A percentile compares a stretch with the other conserved stretches of the same genome.
Conservation (phyloP, 139 green algal genomes). For the Eudorina sp. region DNA sequence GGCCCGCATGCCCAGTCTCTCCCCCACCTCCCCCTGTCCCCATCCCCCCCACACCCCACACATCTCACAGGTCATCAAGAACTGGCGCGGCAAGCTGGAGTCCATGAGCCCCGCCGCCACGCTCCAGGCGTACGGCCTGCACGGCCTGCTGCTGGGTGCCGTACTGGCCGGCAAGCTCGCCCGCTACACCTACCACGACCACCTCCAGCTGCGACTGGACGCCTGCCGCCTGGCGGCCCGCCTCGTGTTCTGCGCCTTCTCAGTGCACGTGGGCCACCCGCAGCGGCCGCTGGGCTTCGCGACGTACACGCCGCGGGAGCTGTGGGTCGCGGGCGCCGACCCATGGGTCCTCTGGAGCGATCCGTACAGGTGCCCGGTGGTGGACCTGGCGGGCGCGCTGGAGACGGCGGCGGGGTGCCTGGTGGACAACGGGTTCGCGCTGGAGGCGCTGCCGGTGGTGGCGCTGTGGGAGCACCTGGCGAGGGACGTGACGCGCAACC, state of each 20-base stretch:
- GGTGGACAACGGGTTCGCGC: conserved; percentile 52
- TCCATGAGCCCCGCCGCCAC: conserved; percentile 38
- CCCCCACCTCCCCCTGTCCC: not conserved
- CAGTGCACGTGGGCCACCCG: conserved; percentile 61
- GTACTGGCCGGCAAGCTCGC: conserved; percentile 73
- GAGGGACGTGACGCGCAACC: conserved; percentile 52
- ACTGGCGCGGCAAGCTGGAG: conserved; percentile 62
- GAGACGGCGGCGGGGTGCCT: conserved; percentile 57
- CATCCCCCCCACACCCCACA: too few relatives aligned
- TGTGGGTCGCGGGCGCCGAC: conserved; percentile 54
- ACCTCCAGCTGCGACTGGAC: conserved; percentile 59
- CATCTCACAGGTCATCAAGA: conserved; percentile 54
- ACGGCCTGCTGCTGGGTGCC: conserved; percentile 69
- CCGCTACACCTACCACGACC: conserved; percentile 59
- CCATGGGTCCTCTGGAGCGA: conserved; percentile 52
- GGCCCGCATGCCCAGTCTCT: too few relatives aligned
- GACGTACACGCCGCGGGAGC: conserved; percentile 54
- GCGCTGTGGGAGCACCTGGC: conserved; percentile 71
- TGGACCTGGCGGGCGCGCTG: conserved; percentile 62
- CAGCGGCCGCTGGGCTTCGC: conserved; percentile 63
- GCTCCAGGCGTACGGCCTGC: conserved; percentile 63
- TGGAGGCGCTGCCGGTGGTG: conserved; percentile 66
- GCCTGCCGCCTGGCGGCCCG: conserved; percentile 56
- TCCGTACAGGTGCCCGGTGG: conserved; percentile 66
- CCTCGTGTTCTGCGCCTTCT: conserved; percentile 55